Percentiles rank a stretch among this genome's conserved stretches.
Evolutionary conservation across 495 filamentous ascomycete genomes (phyloP).

Genomic region (Penicillium silybi): DNA sequence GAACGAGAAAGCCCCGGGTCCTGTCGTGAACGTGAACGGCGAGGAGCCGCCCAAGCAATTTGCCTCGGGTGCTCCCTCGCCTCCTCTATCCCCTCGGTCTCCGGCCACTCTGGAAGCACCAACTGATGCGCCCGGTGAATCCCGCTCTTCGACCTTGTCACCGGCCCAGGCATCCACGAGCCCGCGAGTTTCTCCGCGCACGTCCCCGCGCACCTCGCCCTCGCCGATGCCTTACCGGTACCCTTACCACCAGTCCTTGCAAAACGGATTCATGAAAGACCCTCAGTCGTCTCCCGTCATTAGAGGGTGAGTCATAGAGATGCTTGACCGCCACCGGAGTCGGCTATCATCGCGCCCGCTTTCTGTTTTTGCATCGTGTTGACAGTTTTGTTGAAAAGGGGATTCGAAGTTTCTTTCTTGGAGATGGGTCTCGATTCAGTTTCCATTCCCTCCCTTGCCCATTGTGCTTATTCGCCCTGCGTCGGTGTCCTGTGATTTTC

Average conservation of each 20-base stretch:
- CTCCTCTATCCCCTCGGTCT: slow-evolving; percentile 24
- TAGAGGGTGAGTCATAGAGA: slow-evolving; percentile 33
- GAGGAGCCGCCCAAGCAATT: slow-evolving; percentile 13
- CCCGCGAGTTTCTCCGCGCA: slow-evolving; percentile 22
- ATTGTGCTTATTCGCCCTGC: slow-evolving; percentile 11
- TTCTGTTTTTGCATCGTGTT: slow-evolving; percentile 10
- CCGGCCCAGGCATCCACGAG: slow-evolving; percentile 12
- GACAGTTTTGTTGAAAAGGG: slow-evolving; percentile 20
- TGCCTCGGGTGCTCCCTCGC: slow-evolving; percentile 15
- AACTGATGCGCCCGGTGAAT: slow-evolving; percentile 13
- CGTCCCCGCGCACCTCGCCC: slow-evolving; percentile 28
- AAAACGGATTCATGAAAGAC: slow-evolving; percentile 41
- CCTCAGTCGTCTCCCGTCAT: slow-evolving; percentile 45
- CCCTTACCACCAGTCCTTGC: slow-evolving; percentile 36
- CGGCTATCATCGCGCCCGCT: slow-evolving; percentile 4
- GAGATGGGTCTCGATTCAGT: slow-evolving; percentile 16
- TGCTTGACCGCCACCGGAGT: slow-evolving; percentile 11
- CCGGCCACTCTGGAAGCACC: slow-evolving; percentile 17
- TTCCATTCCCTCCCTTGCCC: slow-evolving; percentile 10
- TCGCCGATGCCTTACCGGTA: slow-evolving; percentile 39
- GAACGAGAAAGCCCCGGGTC: slow-evolving; percentile 9
- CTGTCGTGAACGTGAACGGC: slow-evolving; percentile 11
- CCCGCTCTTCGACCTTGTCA: slow-evolving; percentile 14
- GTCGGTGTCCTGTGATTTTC: slow-evolving; percentile 17
- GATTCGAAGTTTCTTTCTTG: slow-evolving; percentile 13